Evolutionary conservation across 768 basidiomycete species (phyloP).

Genomic region (Pisolithus microcarpus): DNA sequence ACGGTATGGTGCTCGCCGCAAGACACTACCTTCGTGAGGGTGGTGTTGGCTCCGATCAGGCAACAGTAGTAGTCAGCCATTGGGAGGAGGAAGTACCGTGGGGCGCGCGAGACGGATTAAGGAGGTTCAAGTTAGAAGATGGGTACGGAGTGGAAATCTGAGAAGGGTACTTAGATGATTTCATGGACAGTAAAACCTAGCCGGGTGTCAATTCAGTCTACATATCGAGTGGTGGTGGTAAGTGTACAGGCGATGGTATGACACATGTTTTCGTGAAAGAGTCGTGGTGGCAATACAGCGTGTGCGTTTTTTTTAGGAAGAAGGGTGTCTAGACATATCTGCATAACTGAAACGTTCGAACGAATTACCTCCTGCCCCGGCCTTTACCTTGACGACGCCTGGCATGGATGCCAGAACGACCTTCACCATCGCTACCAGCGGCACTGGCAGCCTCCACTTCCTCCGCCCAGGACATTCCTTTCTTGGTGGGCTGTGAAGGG

Average conservation of each 20-base stretch:
- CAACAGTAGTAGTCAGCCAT: slow-evolving; percentile 81
- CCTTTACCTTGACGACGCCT: no score
- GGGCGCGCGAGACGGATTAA: slow-evolving; percentile 47
- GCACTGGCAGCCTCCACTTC: slow-evolving; percentile 17
- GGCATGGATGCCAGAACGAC: no score
- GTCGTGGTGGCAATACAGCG: no score
- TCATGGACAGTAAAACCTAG: no score
- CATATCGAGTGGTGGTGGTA: no score
- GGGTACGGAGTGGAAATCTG: slow-evolving; percentile 53
- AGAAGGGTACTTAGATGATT: not conserved
- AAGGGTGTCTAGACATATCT: no score
- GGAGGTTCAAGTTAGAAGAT: slow-evolving; percentile 70
- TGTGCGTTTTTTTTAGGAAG: no score
- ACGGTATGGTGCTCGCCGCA: slow-evolving; percentile 60
- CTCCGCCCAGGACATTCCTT: slow-evolving; percentile 14
- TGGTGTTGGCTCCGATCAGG: slow-evolving; percentile 52
- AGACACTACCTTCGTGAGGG: slow-evolving; percentile 51
- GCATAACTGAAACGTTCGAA: no score
- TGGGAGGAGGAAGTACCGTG: slow-evolving; percentile 92
- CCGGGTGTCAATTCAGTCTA: no score
- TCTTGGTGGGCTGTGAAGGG: slow-evolving; percentile 3
- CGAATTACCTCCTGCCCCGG: no score
- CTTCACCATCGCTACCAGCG: not conserved
- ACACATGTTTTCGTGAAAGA: no score
- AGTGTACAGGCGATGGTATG: no score